A percentile compares a stretch with the other conserved stretches of the same genome.
These are phyloP conservation scores for Glycyrrhiza uralensis DNA, from an alignment of 306 rosid genomes.

Conservation along the genomic window DNA sequence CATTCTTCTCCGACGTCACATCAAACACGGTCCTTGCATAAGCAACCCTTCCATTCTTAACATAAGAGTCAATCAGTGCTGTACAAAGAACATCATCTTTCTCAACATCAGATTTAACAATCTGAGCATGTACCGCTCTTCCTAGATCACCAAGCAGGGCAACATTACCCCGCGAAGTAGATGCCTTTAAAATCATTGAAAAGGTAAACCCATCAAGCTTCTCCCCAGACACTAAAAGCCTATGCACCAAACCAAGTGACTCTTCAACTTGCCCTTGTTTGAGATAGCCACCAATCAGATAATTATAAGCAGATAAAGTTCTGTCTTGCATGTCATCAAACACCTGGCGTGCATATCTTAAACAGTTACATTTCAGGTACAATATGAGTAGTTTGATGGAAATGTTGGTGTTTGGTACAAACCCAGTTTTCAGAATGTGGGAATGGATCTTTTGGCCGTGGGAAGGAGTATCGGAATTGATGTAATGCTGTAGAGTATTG, in stretches of 20 bases:
- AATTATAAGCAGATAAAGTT: constrained; percentile 78
- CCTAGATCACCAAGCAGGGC: constrained; percentile 43
- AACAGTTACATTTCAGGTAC: constrained; percentile 52
- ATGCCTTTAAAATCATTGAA: constrained; percentile 77
- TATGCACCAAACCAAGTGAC: constrained; percentile 46
- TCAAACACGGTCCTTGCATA: constrained; percentile 75
- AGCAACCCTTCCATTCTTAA: constrained; percentile 56
- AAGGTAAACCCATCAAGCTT: constrained; percentile 75
- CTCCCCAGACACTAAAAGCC: constrained; percentile 51
- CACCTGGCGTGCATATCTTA: constrained; percentile 68
- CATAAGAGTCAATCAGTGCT: constrained; percentile 66
- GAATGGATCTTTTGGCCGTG: constrained; percentile 76
- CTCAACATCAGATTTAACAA: constrained; percentile 52
- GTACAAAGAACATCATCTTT: constrained; percentile 81
- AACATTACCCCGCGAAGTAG: constrained; percentile 40
- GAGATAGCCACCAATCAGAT: constrained; percentile 64
- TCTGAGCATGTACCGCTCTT: constrained; percentile 65
- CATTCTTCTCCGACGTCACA: constrained; percentile 56
- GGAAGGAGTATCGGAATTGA: constrained; percentile 57
- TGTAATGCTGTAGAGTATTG: constrained; percentile 55
- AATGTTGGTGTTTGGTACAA: constrained; percentile 60
- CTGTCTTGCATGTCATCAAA: constrained; percentile 59
- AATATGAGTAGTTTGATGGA: constrained; percentile 74
- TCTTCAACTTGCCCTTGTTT: constrained; percentile 57
- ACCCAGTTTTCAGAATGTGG: constrained; percentile 76